A percentile compares a stretch with the other conserved stretches of the same genome.
Conservation (phyloP, 257 asterid genomes). For the Rubia yunnanensis region DNA sequence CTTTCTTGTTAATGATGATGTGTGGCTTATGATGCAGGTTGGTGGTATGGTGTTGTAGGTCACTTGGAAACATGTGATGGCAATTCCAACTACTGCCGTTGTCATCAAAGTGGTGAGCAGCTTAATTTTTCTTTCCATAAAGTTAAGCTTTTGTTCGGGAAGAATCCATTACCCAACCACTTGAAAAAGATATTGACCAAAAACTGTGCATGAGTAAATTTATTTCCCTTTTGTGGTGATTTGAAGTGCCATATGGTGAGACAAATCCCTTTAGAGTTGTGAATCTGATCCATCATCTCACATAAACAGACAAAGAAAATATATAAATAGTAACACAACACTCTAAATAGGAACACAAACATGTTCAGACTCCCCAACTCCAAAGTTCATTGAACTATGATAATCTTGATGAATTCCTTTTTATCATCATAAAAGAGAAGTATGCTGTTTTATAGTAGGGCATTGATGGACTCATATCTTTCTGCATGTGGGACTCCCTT, state of each 20-base stretch:
- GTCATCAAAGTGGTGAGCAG: conserved; percentile 71
- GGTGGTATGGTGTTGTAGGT: conserved; percentile 97
- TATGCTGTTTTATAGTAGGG: conserved; percentile 1
- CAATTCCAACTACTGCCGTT: conserved; percentile 48
- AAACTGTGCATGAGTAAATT: neutral
- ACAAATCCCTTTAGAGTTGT: neutral
- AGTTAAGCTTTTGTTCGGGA: neutral
- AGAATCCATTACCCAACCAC: neutral
- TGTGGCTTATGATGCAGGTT: conserved; percentile 44
- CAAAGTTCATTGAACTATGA: conserved; percentile 7
- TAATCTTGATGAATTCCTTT: neutral
- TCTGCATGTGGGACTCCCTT: conserved; percentile 33
- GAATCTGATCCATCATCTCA: neutral
- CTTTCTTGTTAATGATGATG: conserved; percentile 21
- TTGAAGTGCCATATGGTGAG: neutral
- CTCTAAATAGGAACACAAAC: neutral
- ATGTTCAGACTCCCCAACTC: neutral
- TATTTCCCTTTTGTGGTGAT: neutral
- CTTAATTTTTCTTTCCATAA: conserved; percentile 7
- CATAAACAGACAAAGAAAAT: neutral
- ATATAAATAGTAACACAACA: neutral
- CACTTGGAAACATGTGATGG: conserved; percentile 87
- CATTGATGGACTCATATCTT: conserved; percentile 35
- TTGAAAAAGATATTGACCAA: neutral
- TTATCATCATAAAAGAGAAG: conserved; percentile 4